These are phyloP conservation scores for Grosmannia penicillata DNA, from an alignment of 2,329 filamentous ascomycete species.

Conservation along the genomic window DNA sequence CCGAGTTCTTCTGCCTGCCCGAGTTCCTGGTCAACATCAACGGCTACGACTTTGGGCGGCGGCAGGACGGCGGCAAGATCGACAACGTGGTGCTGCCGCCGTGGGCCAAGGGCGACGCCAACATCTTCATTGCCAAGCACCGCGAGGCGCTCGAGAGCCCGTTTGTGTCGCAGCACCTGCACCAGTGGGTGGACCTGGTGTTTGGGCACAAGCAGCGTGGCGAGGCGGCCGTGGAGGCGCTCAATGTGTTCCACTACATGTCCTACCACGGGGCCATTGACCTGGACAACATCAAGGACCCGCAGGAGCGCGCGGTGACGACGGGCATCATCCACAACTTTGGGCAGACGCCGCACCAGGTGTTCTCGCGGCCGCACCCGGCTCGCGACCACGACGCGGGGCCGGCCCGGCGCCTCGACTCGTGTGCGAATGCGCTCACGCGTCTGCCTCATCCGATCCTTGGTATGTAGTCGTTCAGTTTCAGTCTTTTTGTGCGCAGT, in stretches of 20 bases:
- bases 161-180: constrained; percentile 76
- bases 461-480: constrained; percentile 25
- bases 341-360: constrained; percentile 90
- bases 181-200: constrained; percentile 90
- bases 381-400: constrained; percentile 54
- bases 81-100: constrained; percentile 81
- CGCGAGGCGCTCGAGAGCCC: constrained; percentile 91
- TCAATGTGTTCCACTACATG: constrained; percentile 92
- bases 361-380: constrained; percentile 72
- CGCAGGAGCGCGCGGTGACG: constrained; percentile 71
- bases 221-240: constrained; percentile 76
- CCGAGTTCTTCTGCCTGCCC: constrained; percentile 93
- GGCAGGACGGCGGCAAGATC: constrained; percentile 66
- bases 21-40: constrained; percentile 94
- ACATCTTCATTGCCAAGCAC: constrained; percentile 90
- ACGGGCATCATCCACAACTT: constrained; percentile 98
- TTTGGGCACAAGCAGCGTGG: constrained; percentile 92
- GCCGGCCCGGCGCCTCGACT: constrained; percentile 59
- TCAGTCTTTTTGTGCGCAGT: not conserved
- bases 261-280: constrained; percentile 92
- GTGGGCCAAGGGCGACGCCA: constrained; percentile 92
- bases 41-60: constrained; percentile 78
- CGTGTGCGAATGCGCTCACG: constrained; percentile 58
- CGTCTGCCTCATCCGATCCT: constrained; percentile 67
- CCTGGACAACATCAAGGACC: constrained; percentile 78